Conservation (phyloP, 2,329 filamentous ascomycete species). For the Trichoderma atrobrunneum region DNA sequence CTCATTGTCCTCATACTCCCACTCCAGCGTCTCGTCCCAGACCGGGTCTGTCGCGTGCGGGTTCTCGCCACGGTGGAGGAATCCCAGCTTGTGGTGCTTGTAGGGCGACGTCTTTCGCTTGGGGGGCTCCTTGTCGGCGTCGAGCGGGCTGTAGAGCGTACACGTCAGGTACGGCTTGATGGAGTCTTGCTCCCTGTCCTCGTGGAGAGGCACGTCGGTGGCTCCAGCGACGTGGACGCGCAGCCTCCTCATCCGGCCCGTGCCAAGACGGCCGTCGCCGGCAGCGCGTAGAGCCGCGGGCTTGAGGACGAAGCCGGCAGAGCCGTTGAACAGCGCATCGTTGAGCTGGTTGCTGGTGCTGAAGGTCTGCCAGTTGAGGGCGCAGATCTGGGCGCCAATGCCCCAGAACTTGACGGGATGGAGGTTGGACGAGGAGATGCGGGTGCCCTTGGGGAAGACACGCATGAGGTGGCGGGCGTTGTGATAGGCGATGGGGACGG, state of each 20-base stretch:
- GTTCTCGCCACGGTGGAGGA: constrained; percentile 57
- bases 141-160: constrained; percentile 55
- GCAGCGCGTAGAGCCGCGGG: constrained; percentile 57
- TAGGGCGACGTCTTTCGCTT: constrained; percentile 57
- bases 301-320: constrained; percentile 65
- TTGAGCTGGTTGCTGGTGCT: constrained; percentile 65
- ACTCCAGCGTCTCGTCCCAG: constrained; percentile 65
- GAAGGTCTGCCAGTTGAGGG: constrained; percentile 69
- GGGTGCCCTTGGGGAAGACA: constrained; percentile 66
- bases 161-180: constrained; percentile 65
- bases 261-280: constrained; percentile 49
- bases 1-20: constrained; percentile 67
- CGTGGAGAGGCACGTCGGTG: constrained; percentile 56
- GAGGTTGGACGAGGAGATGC: constrained; percentile 65
- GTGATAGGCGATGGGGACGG: constrained; percentile 52
- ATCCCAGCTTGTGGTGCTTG: constrained; percentile 55
- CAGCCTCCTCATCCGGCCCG: constrained; percentile 48
- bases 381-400: constrained; percentile 65
- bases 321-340: constrained; percentile 63
- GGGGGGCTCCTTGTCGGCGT: not conserved
- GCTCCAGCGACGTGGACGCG: constrained; percentile 61
- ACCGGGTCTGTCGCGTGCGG: constrained; percentile 59
- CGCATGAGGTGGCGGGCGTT: constrained; percentile 67
- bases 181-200: constrained; percentile 48
- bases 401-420: constrained; percentile 63